Evolutionary conservation across 805 yeast genomes (phyloP), one percentile per base, ranked within the genome.

Genomic region (Wickerhamomyces canadensis): DNA sequence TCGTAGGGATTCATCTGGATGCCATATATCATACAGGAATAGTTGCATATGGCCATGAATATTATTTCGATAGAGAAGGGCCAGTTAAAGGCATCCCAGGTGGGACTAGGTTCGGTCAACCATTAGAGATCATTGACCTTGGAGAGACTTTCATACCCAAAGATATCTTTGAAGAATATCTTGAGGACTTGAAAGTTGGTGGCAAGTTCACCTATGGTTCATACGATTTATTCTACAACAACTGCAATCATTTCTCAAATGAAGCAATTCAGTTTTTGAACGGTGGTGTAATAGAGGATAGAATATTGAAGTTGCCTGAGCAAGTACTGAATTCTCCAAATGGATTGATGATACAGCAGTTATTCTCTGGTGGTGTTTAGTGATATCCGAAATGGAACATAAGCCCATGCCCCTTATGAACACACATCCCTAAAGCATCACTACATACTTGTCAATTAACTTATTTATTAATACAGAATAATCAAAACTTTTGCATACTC

Each of bases 21-120:
- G 87, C 85, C 12, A 68, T 80, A 6, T 81, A 80, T 65, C 87
- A 80, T 54, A 79, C 85, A 1, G 67, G 77, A 2, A 72, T 78
- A 2, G 77, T 76, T 10, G 65, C 72, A 15, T 64, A 67, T 45
- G 70, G 66, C n/a, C 62, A 61, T 35, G 87, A 80, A 48, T 65
- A 70, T 44, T 80, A 69, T 49, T 77, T 74, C 36, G 83, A 80
- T 40, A 69, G 68, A 27, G 85, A 84, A 13, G 75, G 81, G 31
- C 61, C 66, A 25, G 64, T 61, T 25, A 45, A 60, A 11, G 44
- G 44, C 4, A 39, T 49, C 1, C 77, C 83, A 0, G 85, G 82
- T 0, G 49, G 45, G 18, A 71, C 84, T 17, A 76, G 78, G 47
- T 76, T 77, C 44, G 87, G 87, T 0, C 36, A 43, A 1, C 86